phyloP scores from a whole-genome alignment of 2,329 filamentous ascomycete species.

The Cladosporium sp. region DNA sequence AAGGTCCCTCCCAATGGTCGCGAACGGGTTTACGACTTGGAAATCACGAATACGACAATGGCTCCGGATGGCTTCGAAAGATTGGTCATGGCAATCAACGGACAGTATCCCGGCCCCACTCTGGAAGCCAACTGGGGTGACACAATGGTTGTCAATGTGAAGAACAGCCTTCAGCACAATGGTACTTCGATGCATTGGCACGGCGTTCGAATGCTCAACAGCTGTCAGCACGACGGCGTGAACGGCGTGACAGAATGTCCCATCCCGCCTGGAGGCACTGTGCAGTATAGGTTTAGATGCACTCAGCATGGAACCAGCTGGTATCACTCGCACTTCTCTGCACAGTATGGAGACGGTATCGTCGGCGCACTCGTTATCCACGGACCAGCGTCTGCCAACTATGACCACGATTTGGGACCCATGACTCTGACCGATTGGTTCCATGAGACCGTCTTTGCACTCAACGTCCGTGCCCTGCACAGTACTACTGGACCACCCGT shows the following conservation, averaged over 20 bases:
- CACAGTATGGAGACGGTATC: slow-evolving; percentile 36
- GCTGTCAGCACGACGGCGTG: slow-evolving; percentile 46
- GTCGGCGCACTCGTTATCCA: slow-evolving; percentile 37
- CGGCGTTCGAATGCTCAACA: slow-evolving; percentile 43
- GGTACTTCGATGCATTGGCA: slow-evolving; percentile 47
- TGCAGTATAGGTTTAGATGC: slow-evolving; percentile 31
- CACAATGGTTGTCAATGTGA: slow-evolving; percentile 26
- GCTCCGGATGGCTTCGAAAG: slow-evolving; percentile 41
- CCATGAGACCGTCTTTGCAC: slow-evolving; percentile 32
- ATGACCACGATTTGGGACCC: slow-evolving; percentile 33
- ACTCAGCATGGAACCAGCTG: slow-evolving; percentile 34
- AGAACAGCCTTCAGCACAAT: slow-evolving; percentile 30
- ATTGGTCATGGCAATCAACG: slow-evolving; percentile 38
- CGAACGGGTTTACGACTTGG: slow-evolving; percentile 37
- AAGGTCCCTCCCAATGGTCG: slow-evolving; percentile 32
- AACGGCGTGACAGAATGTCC: slow-evolving; percentile 40
- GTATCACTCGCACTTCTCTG: slow-evolving; percentile 37
- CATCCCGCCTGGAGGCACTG: slow-evolving; percentile 26
- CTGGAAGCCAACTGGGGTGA: slow-evolving; percentile 39
- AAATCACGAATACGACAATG: slow-evolving; percentile 37
- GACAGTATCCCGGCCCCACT: slow-evolving; percentile 41
- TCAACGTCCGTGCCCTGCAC: slow-evolving; percentile 18
- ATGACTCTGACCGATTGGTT: slow-evolving; percentile 35
- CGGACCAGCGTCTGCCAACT: slow-evolving; percentile 33
- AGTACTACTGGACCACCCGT: slow-evolving; percentile 27